A percentile compares a stretch with the other conserved stretches of the same genome.
These are phyloP conservation scores for Micractinium sp. DNA, from an alignment of 139 green algal genomes.

Conservation along the genomic window DNA sequence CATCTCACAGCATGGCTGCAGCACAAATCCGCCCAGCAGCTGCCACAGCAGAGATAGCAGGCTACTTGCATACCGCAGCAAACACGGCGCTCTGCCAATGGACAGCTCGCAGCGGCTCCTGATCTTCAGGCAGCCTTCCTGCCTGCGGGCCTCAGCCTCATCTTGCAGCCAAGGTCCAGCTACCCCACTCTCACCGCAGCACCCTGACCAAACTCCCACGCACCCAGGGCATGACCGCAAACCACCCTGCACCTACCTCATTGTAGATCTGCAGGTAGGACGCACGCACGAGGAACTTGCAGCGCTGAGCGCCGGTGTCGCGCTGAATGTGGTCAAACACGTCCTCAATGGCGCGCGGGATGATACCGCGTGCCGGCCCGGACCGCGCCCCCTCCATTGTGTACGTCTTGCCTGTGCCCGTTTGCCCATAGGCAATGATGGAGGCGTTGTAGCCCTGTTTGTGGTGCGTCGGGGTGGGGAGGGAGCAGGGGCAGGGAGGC, in stretches of 20 bases:
- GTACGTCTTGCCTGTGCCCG: conserved; percentile 87
- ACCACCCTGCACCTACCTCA: conserved; percentile 66
- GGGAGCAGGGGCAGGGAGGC: neutral
- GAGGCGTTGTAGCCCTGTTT: conserved; percentile 90
- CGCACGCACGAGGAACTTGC: conserved; percentile 94
- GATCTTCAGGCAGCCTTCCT: neutral
- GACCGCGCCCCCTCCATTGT: conserved; percentile 87
- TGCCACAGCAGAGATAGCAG: no score
- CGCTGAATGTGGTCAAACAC: conserved; percentile 92
- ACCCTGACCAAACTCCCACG: no score
- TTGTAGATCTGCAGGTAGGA: conserved; percentile 99
- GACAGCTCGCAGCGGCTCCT: neutral
- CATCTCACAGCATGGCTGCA: neutral
- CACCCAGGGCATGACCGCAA: neutral
- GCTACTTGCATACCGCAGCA: neutral
- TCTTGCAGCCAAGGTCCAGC: no score
- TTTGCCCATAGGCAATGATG: conserved; percentile 94
- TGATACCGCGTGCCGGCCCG: conserved; percentile 81
- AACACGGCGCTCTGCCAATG: neutral
- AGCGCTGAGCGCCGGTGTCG: conserved; percentile 65
- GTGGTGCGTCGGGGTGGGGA: conserved; percentile 12
- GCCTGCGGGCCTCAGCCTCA: neutral
- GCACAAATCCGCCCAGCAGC: no score
- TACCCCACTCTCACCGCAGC: no score
- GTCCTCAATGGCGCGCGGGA: conserved; percentile 93